These are phyloP conservation scores for Tricholoma terreum DNA, from an alignment of 768 basidiomycete species.

Conservation along the genomic window DNA sequence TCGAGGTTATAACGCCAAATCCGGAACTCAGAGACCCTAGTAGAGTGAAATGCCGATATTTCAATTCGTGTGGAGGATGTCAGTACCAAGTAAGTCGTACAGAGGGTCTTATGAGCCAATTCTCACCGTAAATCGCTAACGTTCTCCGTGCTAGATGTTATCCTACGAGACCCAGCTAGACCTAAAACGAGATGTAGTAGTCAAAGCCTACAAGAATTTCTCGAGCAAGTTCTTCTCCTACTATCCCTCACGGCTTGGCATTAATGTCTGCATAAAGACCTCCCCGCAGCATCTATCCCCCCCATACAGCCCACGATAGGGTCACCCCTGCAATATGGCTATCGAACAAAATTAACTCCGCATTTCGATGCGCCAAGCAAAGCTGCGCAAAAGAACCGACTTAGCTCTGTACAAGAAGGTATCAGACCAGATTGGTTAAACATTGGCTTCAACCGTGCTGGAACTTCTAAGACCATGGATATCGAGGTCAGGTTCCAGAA, in stretches of 20 bases:
- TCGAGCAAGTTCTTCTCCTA: slow-evolving; percentile 42
- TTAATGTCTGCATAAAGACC: slow-evolving; percentile 34
- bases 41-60: slow-evolving; percentile 78
- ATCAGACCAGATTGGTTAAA: slow-evolving; percentile 65
- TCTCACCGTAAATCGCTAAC: background rate
- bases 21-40: slow-evolving; percentile 59
- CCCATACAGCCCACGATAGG: slow-evolving; percentile 67
- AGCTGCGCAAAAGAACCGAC: slow-evolving; percentile 23
- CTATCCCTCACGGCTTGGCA: background rate
- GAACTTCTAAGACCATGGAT: slow-evolving; percentile 73
- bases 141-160: slow-evolving; percentile 57
- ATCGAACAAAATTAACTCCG: slow-evolving; percentile 96
- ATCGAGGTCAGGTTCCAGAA: slow-evolving; percentile 66
- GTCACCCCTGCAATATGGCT: slow-evolving; percentile 88
- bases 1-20: slow-evolving; percentile 66
- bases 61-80: slow-evolving; percentile 87
- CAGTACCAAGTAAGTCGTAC: slow-evolving; percentile 74
- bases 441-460: slow-evolving; percentile 87
- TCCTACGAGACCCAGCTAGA: slow-evolving; percentile 84
- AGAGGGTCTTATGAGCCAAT: background rate
- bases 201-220: slow-evolving; percentile 80
- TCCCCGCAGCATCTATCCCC: slow-evolving; percentile 59
- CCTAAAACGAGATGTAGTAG: slow-evolving; percentile 81
- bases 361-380: slow-evolving; percentile 84
- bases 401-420: slow-evolving; percentile 12